Evolutionary conservation across 495 filamentous ascomycete species (phyloP).

Genomic region (Echria macrotheca): DNA sequence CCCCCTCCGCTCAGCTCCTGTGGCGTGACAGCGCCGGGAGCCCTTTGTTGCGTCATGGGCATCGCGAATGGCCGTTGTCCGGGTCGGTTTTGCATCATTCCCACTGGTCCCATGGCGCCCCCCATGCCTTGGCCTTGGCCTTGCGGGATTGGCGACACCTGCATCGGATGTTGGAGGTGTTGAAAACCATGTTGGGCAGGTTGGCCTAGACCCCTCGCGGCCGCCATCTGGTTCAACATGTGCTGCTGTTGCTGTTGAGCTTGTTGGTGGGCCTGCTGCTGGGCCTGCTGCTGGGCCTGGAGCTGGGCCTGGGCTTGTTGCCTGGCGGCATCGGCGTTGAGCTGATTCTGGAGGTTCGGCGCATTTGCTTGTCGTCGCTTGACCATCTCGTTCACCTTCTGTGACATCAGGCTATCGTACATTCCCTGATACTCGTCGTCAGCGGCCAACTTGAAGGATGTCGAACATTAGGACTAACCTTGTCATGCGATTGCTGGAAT

Average conservation of each 20-base stretch:
- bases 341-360: slow-evolving; percentile 34
- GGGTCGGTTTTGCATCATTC: slow-evolving; percentile 23
- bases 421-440: slow-evolving; percentile 24
- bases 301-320: background rate
- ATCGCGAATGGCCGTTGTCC: background rate
- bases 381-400: slow-evolving; percentile 30
- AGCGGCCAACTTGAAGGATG: slow-evolving; percentile 9
- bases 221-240: slow-evolving; percentile 48
- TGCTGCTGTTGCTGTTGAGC: slow-evolving; percentile 31
- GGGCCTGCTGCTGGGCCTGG: slow-evolving; percentile 21
- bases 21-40: no score
- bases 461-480: no score
- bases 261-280: slow-evolving; percentile 17
- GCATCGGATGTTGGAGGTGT: slow-evolving; percentile 46
- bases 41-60: no score
- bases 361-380: slow-evolving; percentile 39
- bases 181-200: slow-evolving; percentile 39
- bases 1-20: background rate
- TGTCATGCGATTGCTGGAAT: slow-evolving; percentile 37
- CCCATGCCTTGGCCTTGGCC: slow-evolving; percentile 23
- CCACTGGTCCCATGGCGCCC: no score
- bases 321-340: slow-evolving; percentile 38
- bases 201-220: slow-evolving; percentile 38
- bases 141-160: slow-evolving; percentile 38
- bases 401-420: slow-evolving; percentile 32